Base-by-base conservation (phyloP, 768 basidiomycete genomes). In the Imleria badia region DNA sequence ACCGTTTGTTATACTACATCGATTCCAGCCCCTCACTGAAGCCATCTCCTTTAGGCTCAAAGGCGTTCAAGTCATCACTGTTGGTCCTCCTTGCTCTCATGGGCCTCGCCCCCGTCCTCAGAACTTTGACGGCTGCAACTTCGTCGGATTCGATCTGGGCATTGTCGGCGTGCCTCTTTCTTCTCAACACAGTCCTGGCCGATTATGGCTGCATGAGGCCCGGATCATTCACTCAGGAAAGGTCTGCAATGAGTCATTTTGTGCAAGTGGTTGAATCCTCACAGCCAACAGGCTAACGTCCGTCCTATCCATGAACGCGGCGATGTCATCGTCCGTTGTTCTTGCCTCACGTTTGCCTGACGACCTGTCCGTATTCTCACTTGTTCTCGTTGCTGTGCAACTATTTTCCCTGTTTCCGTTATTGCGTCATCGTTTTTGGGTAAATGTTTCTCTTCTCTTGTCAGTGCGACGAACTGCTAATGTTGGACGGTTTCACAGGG, bases 131-230 rank as follows among this genome's bases (percentile, higher is more conserved):
- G 29, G 89, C 91, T 36, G 92, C 95, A 23, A 98, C 95, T 5
- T 97, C 96, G 36, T 91, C 91, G 13, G 97, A 99, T 70, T 94
- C 94, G 29, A 95, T 98, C 60, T 98, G 94, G 94, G 94, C 96
- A 7, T 73, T 98, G 47, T 84, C 93, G n/a, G 90, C 91, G 5
- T 78, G 79, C 48, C 81, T 98, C 41, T 91, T 98, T 70, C 75
- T 83, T 48, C 75, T 97, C 36, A 93, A 95, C 67, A 78, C 85
- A 19, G 74, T 95, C 54, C 75, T 98, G 45, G 89, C 89, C 14
- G 93, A 97, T 72, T 96, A 93, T 68, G 81, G 83, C 56, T 76
- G 79, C 55, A 72, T 74, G 49, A 72, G 75, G 52, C 67, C 71
- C 40, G 68, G 73, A 51, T 76, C 73, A 54, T 75, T 74, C 54